Base-by-base conservation (phyloP, 495 filamentous ascomycete genomes). In the Melanomma pulvis-pyrius region DNA sequence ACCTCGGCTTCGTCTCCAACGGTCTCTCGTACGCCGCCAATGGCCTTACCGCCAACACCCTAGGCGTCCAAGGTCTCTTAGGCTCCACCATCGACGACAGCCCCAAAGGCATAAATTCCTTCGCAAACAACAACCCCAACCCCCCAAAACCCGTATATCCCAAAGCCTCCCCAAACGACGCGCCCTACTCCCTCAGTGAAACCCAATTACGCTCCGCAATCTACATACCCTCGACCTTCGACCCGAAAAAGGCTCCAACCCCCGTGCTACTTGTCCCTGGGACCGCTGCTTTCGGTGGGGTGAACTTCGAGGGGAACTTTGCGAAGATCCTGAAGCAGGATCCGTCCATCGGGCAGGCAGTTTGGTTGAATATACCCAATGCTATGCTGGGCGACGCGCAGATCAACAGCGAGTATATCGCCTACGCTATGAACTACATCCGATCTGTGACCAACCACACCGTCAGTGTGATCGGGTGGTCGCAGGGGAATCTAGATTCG, bases 311-410 rank as follows among this genome's bases (percentile, higher is more conserved):
- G 28, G 74, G 68, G 59, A 84, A 75, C 73, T 79, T 82, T 62
- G 77, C 74, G 67, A 79, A 80, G 48, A 71, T 83, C 8, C 71
- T 78, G 26, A 65, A 67, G 13, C 67, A 50, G 7, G 44, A 69
- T 8, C 59, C 70, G 15, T 71, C 73, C 26, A 77, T 74, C 46
- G 82, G 82, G 58, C 71, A 63, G 26, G 26, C 79, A 6, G 78
- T 83, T 13, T 83, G 81, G 79, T 68, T 83, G n/a, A 83, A 83
- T 51, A 73, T 83, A 24, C 82, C 82, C 0, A 61, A 69, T 0
- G 68, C 73, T 28, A 72, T 79, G 6, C 64, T 82, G 4, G 59
- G 49, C 53, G 79, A 85, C 61, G 74, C 71, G 5, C 81, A 82
- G 54, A 39, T 68, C 0, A 83, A 81, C 62, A 70, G 78, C 13